Evolutionary conservation across 345 rosid species (phyloP), one percentile per base, ranked within the genome.

Genomic region (Firmiana major): DNA sequence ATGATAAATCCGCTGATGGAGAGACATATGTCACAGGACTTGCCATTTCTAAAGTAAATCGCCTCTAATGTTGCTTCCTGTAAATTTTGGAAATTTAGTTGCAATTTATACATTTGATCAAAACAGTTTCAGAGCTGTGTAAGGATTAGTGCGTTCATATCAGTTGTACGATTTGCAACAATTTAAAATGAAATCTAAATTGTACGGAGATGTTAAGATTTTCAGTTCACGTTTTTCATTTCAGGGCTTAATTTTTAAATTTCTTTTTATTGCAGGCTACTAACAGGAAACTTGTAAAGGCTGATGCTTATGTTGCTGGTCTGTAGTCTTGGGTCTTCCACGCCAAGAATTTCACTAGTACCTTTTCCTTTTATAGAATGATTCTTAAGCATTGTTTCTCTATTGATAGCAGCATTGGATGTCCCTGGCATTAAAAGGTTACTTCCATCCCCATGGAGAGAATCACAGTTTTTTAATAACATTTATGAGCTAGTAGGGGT

Each of bases 281-380:
- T 16, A 78, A 87, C 62, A 96, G 91, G 86, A 86, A 92, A 85
- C 75, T 87, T 62, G 92, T 87, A 70, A 89, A 82, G 81, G 99
- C 99, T 26, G 98, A 96, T 90, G 99, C 91, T 53, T 96, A 93
- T 79, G 94, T 96, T 77, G 99, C 93, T 77, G 97, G 97, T 89
- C 53, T 24, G 82, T 73, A 5, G 62, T 74, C 6, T 21, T 40
- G 26, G 60, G 48, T 63, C 43, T 49, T 73, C 42, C 43, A 63
- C 34, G 57, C 60, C 75, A 42, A 31, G 26, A 26, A 49, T 57
- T 22, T 16, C 12, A n/a, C 7, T 67, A 1, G 34, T 31, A 31
- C 0, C 34, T 31, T 31, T 36, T 36, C 5, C 6, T 36, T 36
- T 13, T n/a, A 12, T 15, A 16, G 43, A 11, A 62, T 65, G 6